Evolutionary conservation across 306 rosid genomes (phyloP).

Genomic region (Canavalia gladiata): DNA sequence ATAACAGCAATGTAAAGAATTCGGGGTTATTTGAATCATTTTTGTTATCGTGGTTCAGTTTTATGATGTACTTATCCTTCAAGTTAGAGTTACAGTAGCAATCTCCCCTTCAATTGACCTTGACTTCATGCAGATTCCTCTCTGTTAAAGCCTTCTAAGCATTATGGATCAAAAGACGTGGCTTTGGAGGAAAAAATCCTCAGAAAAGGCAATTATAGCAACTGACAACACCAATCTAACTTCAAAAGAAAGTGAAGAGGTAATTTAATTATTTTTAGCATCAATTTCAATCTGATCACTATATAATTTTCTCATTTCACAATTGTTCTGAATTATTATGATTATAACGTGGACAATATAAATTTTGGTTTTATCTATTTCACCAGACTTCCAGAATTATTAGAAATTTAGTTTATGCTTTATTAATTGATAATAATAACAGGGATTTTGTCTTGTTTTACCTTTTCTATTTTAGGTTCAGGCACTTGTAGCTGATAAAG

Average conservation of each 20-base stretch:
- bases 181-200: slow-evolving; percentile 87
- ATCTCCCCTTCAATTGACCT: slow-evolving; percentile 4
- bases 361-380: slow-evolving; percentile 3
- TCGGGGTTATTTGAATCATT: slow-evolving; percentile 1
- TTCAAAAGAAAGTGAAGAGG: slow-evolving; percentile 75
- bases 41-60: slow-evolving; percentile 18
- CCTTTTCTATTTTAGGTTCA: slow-evolving; percentile 56
- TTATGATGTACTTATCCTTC: background rate
- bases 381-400: background rate
- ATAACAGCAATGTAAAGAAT: background rate
- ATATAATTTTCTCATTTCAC: background rate
- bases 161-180: slow-evolving; percentile 83
- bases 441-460: slow-evolving; percentile 17
- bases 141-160: slow-evolving; percentile 39
- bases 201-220: slow-evolving; percentile 64
- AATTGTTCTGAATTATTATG: slow-evolving; percentile 28
- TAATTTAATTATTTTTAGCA: slow-evolving; percentile 20
- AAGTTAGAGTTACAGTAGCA: background rate
- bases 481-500: slow-evolving; percentile 73
- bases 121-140: slow-evolving; percentile 39
- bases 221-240: slow-evolving; percentile 55
- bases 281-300: slow-evolving; percentile 26
- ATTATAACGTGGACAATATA: slow-evolving; percentile 13
- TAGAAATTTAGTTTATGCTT: background rate
- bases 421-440: slow-evolving; percentile 5